phyloP scores from a whole-genome alignment of 257 asterid genomes.

The Petunia axillaris region DNA sequence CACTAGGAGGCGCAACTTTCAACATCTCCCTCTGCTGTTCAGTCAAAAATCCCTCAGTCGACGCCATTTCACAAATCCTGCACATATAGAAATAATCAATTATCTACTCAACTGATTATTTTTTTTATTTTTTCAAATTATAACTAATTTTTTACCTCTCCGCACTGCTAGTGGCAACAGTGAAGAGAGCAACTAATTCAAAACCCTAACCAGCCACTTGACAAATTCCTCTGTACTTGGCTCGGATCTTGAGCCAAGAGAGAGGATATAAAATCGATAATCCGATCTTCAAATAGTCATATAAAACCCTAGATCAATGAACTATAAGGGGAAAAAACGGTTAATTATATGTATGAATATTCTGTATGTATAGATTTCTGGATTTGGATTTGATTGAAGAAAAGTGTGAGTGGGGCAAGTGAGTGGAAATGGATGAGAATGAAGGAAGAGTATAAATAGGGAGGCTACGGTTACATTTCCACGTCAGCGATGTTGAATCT shows the following conservation, averaged over 20 bases:
- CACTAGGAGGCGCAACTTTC: constrained; percentile 73
- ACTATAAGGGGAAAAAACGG: constrained; percentile 17
- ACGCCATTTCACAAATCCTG: constrained; percentile 59
- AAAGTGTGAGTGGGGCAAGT: constrained; percentile 30
- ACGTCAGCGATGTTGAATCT: constrained; percentile 50
- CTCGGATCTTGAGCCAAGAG: constrained; percentile 99
- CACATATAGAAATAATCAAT: constrained; percentile 32
- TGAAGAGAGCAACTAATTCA: constrained; percentile 11
- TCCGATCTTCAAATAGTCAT: constrained; percentile 37
- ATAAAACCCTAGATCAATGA: constrained; percentile 36
- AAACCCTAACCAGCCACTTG: constrained; percentile 19
- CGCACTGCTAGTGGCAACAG: constrained; percentile 25
- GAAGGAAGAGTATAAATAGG: constrained; percentile 50
- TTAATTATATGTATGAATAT: constrained; percentile 6
- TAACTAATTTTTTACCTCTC: constrained; percentile 34
- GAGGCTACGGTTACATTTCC: constrained; percentile 60
- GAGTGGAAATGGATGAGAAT: constrained; percentile 54
- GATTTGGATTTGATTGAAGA: constrained; percentile 31
- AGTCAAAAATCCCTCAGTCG: constrained; percentile 83
- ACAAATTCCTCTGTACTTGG: constrained; percentile 63
- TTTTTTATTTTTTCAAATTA: too few species aligned
- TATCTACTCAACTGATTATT: too few species aligned
- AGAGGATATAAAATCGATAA: constrained; percentile 47
- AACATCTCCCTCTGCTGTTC: constrained; percentile 86
- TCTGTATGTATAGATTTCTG: constrained; percentile 28